Conservation (phyloP, 2,329 filamentous ascomycete genomes). For the Xylariaceae sp. region DNA sequence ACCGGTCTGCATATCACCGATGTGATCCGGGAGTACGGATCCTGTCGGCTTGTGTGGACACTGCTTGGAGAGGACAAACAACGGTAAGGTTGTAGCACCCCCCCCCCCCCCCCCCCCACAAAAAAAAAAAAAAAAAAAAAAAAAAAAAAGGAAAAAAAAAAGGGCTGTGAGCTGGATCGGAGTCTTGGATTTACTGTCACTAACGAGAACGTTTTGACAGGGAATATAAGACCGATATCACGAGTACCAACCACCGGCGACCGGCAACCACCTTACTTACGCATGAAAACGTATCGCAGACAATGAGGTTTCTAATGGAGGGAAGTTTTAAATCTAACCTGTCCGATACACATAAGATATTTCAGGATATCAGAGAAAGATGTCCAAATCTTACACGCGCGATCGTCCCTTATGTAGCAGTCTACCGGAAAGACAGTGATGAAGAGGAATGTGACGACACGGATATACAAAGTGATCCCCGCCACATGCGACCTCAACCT, state of each 20-base stretch:
- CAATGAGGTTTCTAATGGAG: background rate
- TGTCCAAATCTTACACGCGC: background rate
- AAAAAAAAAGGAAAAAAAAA: too few relatives aligned
- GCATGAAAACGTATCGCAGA: background rate
- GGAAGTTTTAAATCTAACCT: background rate
- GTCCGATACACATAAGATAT: background rate
- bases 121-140: too few relatives aligned
- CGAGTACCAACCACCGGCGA: background rate
- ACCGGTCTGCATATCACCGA: background rate
- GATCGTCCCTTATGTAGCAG: background rate
- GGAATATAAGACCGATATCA: background rate
- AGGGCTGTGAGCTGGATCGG: too few relatives aligned
- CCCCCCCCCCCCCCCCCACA: too few relatives aligned
- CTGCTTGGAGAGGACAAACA: too few relatives aligned
- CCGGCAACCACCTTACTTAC: background rate
- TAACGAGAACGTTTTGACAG: background rate
- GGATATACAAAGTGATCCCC: background rate
- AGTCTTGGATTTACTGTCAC: too few relatives aligned
- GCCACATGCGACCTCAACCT: background rate
- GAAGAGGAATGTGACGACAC: background rate
- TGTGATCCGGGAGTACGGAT: background rate
- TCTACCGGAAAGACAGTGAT: background rate
- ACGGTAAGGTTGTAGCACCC: too few relatives aligned
- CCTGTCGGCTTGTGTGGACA: background rate
- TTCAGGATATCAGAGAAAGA: background rate